Evolutionary conservation across 23 red algal genomes (phyloP), one percentile per base, ranked within the genome.

Genomic region (Rhodosorus marinus): DNA sequence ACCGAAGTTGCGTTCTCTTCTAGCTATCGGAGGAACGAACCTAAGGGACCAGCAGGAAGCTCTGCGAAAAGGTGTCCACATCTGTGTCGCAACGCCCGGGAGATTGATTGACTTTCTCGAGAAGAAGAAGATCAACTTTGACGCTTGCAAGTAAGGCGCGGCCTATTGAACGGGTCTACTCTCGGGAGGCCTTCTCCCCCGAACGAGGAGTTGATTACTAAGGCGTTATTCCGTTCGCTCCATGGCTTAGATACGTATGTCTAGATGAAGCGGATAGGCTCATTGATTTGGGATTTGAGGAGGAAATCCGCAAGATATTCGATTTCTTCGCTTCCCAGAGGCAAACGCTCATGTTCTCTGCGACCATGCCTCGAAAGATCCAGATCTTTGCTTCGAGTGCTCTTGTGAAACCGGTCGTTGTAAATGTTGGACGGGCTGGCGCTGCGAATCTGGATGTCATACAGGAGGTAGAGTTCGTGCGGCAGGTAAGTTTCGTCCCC

Each of bases 321-420:
- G 74, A 75, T 62, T 92, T 78, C 47, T 92, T 92, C 38, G 53
- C 68, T 3, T 60, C 71, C 1, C 82, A 92, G 28, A 61, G 87
- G 1, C 87, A 94, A 64, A 83, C 87, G 24, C 64, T 94, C 11
- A 81, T 94, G 76, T 94, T 94, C 63, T 76, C 66, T 29, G 87
- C 87, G 9, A 94, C 87, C 1, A 92, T 92, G 82, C 71, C 82
- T 7, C 58, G 67, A 21, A 92, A 92, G 56, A 77, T 92, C 57
- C 62, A 62, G 31, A 51, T 43, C 7, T 92, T 92, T 79, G 82
- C 82, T 1, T 60, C 72, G 21, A 71, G 67, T 14, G 70, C 82
- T n/a, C 30, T 92, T 22, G 82, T 92, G 24, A 58, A 69, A 26
- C 82, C 82, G 4, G 52, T 92, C 4, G 58, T 77, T 0, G 71